phyloP scores from a whole-genome alignment of 768 basidiomycete species.

The Termitomyces sp. region DNA sequence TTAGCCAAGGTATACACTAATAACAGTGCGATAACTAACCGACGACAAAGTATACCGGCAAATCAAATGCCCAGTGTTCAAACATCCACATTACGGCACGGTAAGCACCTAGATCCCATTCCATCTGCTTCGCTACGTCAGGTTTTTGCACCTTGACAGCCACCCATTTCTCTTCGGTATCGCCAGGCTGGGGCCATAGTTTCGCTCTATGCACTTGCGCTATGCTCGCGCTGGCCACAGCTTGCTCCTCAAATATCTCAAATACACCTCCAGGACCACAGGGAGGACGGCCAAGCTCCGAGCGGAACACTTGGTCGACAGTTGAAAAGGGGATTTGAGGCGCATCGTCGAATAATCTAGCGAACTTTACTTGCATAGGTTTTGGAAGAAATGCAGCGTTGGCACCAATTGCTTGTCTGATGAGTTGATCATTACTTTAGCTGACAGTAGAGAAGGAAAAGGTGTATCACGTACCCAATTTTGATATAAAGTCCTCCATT shows the following conservation, averaged over 20 bases:
- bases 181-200: conserved; percentile 34
- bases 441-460: neutral
- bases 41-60: conserved; percentile 78
- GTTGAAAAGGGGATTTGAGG: conserved; percentile 76
- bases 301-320: conserved; percentile 59
- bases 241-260: conserved; percentile 67
- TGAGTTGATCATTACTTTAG: conserved; percentile 19
- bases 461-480: conserved; percentile 41
- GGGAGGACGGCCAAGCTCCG: conserved; percentile 65
- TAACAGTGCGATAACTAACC: conserved; percentile 34
- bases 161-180: conserved; percentile 57
- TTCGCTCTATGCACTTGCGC: conserved; percentile 88
- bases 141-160: conserved; percentile 95
- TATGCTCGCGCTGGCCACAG: conserved; percentile 85
- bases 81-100: conserved; percentile 76
- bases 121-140: conserved; percentile 78
- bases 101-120: conserved; percentile 75
- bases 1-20: neutral
- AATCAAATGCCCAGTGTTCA: conserved; percentile 75
- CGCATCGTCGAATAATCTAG: conserved; percentile 82
- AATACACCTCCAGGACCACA: conserved; percentile 71
- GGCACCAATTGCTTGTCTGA: conserved; percentile 75
- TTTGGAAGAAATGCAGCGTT: conserved; percentile 83
- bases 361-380: conserved; percentile 79
- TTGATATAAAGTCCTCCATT: conserved; percentile 89